phyloP scores from a whole-genome alignment of 2,329 filamentous ascomycete genomes.

The Scolecobasidium constrictum region DNA sequence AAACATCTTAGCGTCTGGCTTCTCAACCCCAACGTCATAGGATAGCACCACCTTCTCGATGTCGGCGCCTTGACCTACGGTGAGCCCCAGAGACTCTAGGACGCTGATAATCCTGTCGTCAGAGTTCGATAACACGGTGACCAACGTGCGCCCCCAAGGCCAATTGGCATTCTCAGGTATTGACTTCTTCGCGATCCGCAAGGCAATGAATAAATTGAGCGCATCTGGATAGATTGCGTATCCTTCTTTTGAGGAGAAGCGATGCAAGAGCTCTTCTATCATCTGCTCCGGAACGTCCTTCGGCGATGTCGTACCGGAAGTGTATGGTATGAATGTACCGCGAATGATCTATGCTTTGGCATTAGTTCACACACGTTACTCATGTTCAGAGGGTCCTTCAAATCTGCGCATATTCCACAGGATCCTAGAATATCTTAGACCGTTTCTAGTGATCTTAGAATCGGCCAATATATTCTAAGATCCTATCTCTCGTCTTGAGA shows the following conservation, averaged over 20 bases:
- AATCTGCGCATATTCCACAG: too few species aligned
- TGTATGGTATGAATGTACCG: conserved; percentile 39
- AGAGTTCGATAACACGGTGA: conserved; percentile 53
- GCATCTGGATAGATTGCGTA: conserved; percentile 41
- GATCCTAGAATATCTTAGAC: too few species aligned
- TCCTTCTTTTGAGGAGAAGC: conserved; percentile 43
- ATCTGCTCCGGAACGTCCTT: conserved; percentile 32
- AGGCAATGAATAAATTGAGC: conserved; percentile 30
- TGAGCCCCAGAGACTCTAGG: conserved; percentile 42
- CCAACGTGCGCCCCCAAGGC: conserved; percentile 31
- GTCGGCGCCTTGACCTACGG: conserved; percentile 28
- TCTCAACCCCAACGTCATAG: conserved; percentile 51
- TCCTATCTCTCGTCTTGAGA: too few species aligned
- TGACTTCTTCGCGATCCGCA: conserved; percentile 10
- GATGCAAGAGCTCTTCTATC: conserved; percentile 36
- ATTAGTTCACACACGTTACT: neutral
- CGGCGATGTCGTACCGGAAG: conserved; percentile 14
- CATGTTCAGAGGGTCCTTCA: too few species aligned
- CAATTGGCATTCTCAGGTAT: conserved; percentile 13
- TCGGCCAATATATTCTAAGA: too few species aligned
- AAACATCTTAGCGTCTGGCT: conserved; percentile 48
- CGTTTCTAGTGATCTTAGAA: too few species aligned
- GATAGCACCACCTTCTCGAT: conserved; percentile 51
- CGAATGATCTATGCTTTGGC: conserved; percentile 37
- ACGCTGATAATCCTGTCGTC: conserved; percentile 48